Evolutionary conservation across 495 filamentous ascomycete genomes (phyloP), one percentile per base, ranked within the genome.

Genomic region (Penicillium parvum): DNA sequence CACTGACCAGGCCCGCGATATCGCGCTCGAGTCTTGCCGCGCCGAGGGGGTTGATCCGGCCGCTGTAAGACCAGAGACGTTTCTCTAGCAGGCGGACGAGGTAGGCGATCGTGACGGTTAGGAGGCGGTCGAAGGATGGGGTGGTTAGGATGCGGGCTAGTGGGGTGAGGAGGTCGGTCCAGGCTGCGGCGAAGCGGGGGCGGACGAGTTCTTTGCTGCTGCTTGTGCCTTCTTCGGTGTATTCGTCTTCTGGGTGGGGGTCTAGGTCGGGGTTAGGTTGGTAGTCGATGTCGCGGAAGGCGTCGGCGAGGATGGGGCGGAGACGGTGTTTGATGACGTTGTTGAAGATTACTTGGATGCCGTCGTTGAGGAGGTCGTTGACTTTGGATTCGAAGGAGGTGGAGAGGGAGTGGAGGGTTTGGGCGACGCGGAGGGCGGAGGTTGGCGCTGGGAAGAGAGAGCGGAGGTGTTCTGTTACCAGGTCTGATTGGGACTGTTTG

Each of bases 221-320:
- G 25, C 57, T 51, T 15, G 78, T 75, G 4, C 75, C 69, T 25
- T 72, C 33, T 5, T 15, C n/a, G 5, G 7, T 5, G 25, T 70
- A 65, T 15, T 66, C 49, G 9, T 49, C 44, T 26, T 55, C 53
- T 21, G 74, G 64, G n/a, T n/a, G n/a, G n/a, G n/a, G n/a, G 47
- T 77, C 74, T 17, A n/a, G n/a, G n/a, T 68, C 60, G 16, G 50
- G 51, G 8, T n/a, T n/a, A n/a, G 58, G 67, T 26, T 71, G 65
- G 69, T 98, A 98, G 60, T 96, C 89, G 25, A 87, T 83, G 58
- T 96, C 90, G 16, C 90, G 83, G 72, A 95, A 98, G 4, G 90
- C 77, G 45, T 97, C 90, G 19, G 83, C 76, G 10, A 97, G 75
- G 21, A 96, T 78, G 0, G 88, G 88, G 2, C 92, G 82, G 16